Conservation (phyloP, 1,139 yeast species). For the Yamadazyma atlantica region DNA sequence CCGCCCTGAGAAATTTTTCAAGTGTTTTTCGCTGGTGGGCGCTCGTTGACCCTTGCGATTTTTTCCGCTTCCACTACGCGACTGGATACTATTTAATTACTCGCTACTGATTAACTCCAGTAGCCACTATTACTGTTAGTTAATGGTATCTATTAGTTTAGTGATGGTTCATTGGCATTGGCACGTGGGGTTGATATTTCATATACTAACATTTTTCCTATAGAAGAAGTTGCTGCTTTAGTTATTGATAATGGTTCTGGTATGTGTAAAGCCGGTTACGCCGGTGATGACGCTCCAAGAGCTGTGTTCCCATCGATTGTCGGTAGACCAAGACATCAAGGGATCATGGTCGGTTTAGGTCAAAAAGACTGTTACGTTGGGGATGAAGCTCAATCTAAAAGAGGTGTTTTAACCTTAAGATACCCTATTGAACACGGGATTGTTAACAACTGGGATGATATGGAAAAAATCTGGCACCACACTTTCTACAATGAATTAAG, state of each 20-base stretch:
- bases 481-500: slow-evolving; percentile 96
- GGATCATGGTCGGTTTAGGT: slow-evolving; percentile 99
- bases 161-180: too few species aligned
- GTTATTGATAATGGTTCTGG: slow-evolving; percentile 99
- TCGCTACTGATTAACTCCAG: neutral
- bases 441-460: slow-evolving; percentile 99
- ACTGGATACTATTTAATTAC: neutral
- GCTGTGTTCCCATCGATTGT: slow-evolving; percentile 99
- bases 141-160: too few species aligned
- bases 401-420: slow-evolving; percentile 98
- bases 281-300: slow-evolving; percentile 99
- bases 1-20: slow-evolving; percentile 1
- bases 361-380: slow-evolving; percentile 99
- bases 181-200: neutral
- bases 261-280: slow-evolving; percentile 99
- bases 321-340: slow-evolving; percentile 99
- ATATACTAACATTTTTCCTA: slow-evolving; percentile 23
- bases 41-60: slow-evolving; percentile 3
- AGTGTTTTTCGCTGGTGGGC: neutral
- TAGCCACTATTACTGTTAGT: too few species aligned
- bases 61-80: neutral
- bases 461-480: slow-evolving; percentile 99
- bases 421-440: slow-evolving; percentile 99
- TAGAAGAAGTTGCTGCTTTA: slow-evolving; percentile 63
- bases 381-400: slow-evolving; percentile 99